Base-by-base conservation (phyloP, 1,284 basidiomycete species). In the Puccinia horiana region DNA sequence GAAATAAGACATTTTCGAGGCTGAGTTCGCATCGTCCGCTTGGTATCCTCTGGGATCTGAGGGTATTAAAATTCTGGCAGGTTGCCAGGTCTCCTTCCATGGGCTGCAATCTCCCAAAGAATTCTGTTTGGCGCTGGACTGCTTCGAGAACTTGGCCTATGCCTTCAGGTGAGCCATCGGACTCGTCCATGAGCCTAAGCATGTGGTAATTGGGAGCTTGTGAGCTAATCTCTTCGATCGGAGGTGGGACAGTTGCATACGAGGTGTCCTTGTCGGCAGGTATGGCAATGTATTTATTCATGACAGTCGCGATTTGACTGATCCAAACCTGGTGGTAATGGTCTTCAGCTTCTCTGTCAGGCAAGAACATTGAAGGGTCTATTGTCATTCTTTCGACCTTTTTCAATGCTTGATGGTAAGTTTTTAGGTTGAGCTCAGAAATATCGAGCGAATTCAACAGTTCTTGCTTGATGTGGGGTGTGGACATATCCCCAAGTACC, bases 311-410 rank as follows among this genome's bases (percentile, higher is more conserved):
- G 11, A 78, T 78, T 32, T 78, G 76, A 49, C 23, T 42, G 23
- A 49, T 65, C 35, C 44, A 44, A 2, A 65, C 44, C 18, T 29
- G 20, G 5, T 23, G n/a, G 12, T 49, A 23, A 14, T 49, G 20
- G 23, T 49, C 35, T 40, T 78, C 4, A n/a, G n/a, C n/a, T n/a
- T n/a, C 42, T 78, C 63, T 0, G 40, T 23, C 20, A 26, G 8
- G 76, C 63, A 12, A 78, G 65, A 47, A 78, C 67, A 32, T 49
- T 69, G 12, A 49, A 20, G 42, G 65, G 35, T 23, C 69, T 12
- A 78, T 49, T 40, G 1, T n/a, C 23, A 65, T 52, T 1, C 0
- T 35, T 16, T 78, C 29, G 26, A 47, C 29, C 14, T 44, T 2
- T 8, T 29, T 20, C 26, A 76, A n/a, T 18, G 74, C 32, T 23